These are phyloP conservation scores for Echria macrotheca DNA, from an alignment of 495 filamentous ascomycete species.

Conservation along the genomic window DNA sequence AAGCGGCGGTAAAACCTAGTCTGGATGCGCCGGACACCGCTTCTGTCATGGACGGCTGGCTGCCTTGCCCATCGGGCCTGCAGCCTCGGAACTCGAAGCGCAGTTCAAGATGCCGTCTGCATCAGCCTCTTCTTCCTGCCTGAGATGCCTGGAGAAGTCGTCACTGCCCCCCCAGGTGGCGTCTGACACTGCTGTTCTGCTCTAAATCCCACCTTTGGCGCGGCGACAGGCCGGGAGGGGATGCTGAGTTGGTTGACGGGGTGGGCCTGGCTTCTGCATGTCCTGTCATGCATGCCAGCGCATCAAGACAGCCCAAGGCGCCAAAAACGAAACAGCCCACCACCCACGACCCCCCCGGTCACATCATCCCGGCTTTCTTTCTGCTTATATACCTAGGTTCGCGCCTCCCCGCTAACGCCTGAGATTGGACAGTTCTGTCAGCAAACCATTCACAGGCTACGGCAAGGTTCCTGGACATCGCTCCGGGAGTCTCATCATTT, in stretches of 20 bases:
- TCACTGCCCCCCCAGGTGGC: constrained; percentile 1
- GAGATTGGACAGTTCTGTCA: constrained; percentile 15
- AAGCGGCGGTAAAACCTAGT: neutral
- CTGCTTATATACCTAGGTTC: constrained; percentile 27
- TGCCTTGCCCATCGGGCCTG: constrained; percentile 5
- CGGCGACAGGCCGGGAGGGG: constrained; percentile 21
- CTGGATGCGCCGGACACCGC: neutral
- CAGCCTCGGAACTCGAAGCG: constrained; percentile 11
- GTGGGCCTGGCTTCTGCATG: constrained; percentile 50
- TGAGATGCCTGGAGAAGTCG: constrained; percentile 6
- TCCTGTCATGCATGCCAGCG: constrained; percentile 56
- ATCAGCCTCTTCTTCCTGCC: constrained; percentile 4
- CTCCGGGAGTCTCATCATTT: no score
- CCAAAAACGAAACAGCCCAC: constrained; percentile 38
- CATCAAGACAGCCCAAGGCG: constrained; percentile 47
- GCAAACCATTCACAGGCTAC: neutral
- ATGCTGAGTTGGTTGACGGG: constrained; percentile 35
- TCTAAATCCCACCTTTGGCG: constrained; percentile 18
- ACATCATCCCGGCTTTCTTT: constrained; percentile 31
- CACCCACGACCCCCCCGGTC: constrained; percentile 29
- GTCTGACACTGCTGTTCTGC: constrained; percentile 8
- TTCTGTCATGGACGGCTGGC: neutral
- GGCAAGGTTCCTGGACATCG: neutral
- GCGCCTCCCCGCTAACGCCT: constrained; percentile 36
- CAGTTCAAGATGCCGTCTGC: constrained; percentile 3